These are phyloP conservation scores for Lunasporangiospora selenospora DNA, from an alignment of 192 early-diverging fungal species.

Conservation along the genomic window DNA sequence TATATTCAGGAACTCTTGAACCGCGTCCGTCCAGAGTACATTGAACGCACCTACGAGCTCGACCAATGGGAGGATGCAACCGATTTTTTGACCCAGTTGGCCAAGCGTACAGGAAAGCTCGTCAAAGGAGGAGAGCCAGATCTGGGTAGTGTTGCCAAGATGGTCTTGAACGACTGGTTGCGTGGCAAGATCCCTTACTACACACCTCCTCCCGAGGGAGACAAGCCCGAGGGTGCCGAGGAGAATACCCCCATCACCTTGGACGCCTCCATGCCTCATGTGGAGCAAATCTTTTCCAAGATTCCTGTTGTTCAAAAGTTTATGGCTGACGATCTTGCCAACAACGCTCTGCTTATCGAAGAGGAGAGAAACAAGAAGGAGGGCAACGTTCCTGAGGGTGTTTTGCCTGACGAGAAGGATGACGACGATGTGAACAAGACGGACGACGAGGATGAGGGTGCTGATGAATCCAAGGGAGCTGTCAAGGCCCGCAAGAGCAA, in stretches of 20 bases:
- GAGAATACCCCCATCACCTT: constrained; percentile 20
- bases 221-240: constrained; percentile 43
- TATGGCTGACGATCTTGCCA: constrained; percentile 82
- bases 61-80: constrained; percentile 82
- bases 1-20: constrained; percentile 84
- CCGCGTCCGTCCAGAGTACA: constrained; percentile 89
- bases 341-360: constrained; percentile 60
- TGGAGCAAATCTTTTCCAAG: constrained; percentile 92
- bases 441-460: constrained; percentile 51
- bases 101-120: constrained; percentile 86
- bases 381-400: constrained; percentile 56
- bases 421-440: constrained; percentile 51
- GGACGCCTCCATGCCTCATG: constrained; percentile 50
- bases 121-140: constrained; percentile 98
- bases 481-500: constrained; percentile 45
- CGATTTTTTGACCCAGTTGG: constrained; percentile 94
- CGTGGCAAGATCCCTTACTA: constrained; percentile 98
- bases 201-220: constrained; percentile 75
- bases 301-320: constrained; percentile 89
- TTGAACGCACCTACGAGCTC: constrained; percentile 91
- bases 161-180: constrained; percentile 99
- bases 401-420: constrained; percentile 49
- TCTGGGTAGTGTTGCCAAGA: constrained; percentile 88
- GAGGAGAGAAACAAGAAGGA: constrained; percentile 60
- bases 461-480: constrained; percentile 28